Evolutionary conservation across 2,329 filamentous ascomycete species (phyloP).

Genomic region (Colletotrichum tropicale): DNA sequence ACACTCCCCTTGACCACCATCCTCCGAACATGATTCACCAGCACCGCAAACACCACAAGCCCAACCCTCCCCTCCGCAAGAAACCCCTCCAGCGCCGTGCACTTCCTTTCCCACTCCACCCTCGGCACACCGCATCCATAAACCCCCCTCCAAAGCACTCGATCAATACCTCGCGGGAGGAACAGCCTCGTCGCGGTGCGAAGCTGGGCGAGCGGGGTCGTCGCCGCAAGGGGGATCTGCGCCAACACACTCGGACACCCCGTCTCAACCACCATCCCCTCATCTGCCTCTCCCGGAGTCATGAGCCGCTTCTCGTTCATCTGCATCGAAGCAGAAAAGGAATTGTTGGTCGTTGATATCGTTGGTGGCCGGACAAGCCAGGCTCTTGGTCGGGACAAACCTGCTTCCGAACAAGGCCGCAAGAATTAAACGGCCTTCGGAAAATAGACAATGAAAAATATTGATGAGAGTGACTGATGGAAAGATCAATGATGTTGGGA

Average conservation of each 20-base stretch:
- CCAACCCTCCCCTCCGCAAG: neutral
- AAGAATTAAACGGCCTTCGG: too few relatives aligned
- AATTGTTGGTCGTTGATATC: rapidly evolving
- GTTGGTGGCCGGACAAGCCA: neutral
- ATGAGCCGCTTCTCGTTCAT: rapidly evolving
- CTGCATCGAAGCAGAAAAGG: rapidly evolving
- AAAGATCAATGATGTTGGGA: neutral
- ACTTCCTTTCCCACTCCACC: neutral
- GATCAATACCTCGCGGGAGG: rapidly evolving
- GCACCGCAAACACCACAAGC: slow-evolving; percentile 35
- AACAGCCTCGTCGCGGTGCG: rapidly evolving
- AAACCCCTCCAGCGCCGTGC: slow-evolving; percentile 18
- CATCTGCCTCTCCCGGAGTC: too few relatives aligned
- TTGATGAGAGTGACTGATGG: neutral
- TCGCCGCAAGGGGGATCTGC: neutral
- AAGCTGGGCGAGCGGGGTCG: neutral
- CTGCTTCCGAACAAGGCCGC: too few relatives aligned
- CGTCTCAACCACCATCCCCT: rapidly evolving
- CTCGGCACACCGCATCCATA: neutral
- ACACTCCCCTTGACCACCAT: slow-evolving; percentile 33
- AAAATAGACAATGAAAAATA: neutral
- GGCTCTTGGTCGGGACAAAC: too few relatives aligned
- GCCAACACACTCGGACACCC: neutral
- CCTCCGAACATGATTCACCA: slow-evolving; percentile 43
- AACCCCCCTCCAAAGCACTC: neutral